These are phyloP conservation scores for Phytopythium oedochilum DNA, from an alignment of 352 stramenopile genomes.

Conservation along the genomic window DNA sequence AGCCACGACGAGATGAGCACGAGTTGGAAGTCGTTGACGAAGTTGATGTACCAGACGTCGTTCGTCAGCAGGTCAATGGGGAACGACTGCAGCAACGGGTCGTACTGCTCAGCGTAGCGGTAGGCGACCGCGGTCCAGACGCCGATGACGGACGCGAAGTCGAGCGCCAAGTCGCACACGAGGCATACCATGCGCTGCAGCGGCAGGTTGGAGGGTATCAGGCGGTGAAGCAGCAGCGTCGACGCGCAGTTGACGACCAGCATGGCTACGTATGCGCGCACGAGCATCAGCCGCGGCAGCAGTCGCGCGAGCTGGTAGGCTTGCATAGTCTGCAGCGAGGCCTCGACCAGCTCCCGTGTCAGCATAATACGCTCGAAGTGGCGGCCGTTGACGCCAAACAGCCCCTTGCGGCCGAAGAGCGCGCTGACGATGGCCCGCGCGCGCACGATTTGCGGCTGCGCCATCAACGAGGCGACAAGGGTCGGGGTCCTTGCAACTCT, in stretches of 20 bases:
- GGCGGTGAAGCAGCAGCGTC: slow-evolving; percentile 9
- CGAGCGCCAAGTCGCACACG: slow-evolving; percentile 1
- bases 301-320: slow-evolving; percentile 18
- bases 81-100: not conserved
- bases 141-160: slow-evolving; percentile 6
- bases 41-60: slow-evolving; percentile 5
- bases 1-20: slow-evolving; percentile 8
- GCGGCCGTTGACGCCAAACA: slow-evolving; percentile 17
- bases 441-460: not conserved
- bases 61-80: not conserved
- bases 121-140: not conserved
- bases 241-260: slow-evolving; percentile 26
- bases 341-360: slow-evolving; percentile 16
- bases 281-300: slow-evolving; percentile 17
- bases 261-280: slow-evolving; percentile 24
- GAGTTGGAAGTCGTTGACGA: slow-evolving; percentile 5
- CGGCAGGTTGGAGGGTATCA: not conserved
- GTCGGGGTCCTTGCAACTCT: not conserved
- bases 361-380: slow-evolving; percentile 18
- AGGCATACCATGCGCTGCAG: slow-evolving; percentile 5
- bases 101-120: slow-evolving; percentile 1
- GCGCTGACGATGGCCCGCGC: too few species aligned
- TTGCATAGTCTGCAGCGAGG: slow-evolving; percentile 18
- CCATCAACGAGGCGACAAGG: not conserved
- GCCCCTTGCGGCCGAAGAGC: slow-evolving; percentile 5